Percentiles rank a stretch among this genome's conserved stretches.
Evolutionary conservation across 768 basidiomycete genomes (phyloP).

Genomic region (Leccinellum rugosiceps): DNA sequence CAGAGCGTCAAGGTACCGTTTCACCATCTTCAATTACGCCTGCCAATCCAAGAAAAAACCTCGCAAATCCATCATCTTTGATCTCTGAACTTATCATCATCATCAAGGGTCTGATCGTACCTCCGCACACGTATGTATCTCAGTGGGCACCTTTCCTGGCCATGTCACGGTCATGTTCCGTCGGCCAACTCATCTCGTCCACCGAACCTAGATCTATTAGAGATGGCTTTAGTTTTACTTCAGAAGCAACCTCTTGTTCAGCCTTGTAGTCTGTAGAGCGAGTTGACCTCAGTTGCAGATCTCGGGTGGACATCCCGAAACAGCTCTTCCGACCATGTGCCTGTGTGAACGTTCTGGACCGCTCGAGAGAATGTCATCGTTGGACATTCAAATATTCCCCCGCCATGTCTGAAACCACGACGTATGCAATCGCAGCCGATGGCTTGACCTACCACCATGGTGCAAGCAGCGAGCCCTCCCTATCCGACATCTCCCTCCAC

Average conservation of each 20-base stretch:
- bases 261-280: background rate
- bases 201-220: background rate
- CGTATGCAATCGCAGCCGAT: constrained; percentile 35
- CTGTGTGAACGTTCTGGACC: background rate
- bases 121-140: background rate
- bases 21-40: background rate
- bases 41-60: background rate
- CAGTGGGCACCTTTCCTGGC: no score
- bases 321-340: background rate
- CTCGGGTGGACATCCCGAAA: background rate
- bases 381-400: background rate
- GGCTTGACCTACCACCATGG: constrained; percentile 60
- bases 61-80: no score
- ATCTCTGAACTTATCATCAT: background rate
- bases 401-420: constrained; percentile 1
- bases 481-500: constrained; percentile 60
- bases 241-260: background rate
- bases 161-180: no score
- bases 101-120: background rate
- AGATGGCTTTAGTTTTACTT: background rate
- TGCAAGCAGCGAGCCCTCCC: constrained; percentile 43
- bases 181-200: background rate
- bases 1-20: background rate
- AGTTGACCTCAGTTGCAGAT: background rate
- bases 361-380: background rate